Evolutionary conservation across 768 basidiomycete species (phyloP), one percentile per base, ranked within the genome.

Genomic region (Psilocybe subaeruginosa): DNA sequence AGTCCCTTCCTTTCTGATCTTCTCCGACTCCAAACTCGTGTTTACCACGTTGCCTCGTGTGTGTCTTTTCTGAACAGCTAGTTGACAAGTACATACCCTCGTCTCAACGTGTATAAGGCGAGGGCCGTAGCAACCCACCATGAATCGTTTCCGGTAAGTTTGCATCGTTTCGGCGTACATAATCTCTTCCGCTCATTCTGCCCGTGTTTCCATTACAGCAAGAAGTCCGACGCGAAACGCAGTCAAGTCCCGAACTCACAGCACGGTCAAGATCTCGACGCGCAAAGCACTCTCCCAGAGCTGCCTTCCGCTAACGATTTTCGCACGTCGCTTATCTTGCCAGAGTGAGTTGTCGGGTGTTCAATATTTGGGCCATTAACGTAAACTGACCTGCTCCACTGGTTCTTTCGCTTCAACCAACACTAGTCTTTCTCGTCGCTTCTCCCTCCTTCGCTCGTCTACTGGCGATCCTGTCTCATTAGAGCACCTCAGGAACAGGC

Each of bases 71-170:
- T 68, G 63, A 73, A 70, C 70, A 69, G 69, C 64, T 69, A 66
- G 69, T 72, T 69, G 74, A 66, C 69, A 68, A 61, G 70, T 64
- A 19, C 63, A 68, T 60, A 56, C 60, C 56, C 64, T 62, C 65
- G 59, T 67, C 66, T 58, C 80, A 88, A 85, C 90, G 88, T 91
- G 89, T 84, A 80, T 76, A 77, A 85, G 85, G 80, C 84, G 83
- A 88, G 86, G 83, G 70, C 63, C 66, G 31, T 62, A 68, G 65
- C 47, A 59, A 52, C 58, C 54, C 67, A 74, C 69, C 72, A 92
- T 93, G 91, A 78, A 90, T 81, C 89, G 89, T 69, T 90, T 93
- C 77, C 92, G 92, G 92, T 91, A 81, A 79, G 90, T 72, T 63
- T 71, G 65, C 60, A 49, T 51, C 60, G 37, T 61, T 54, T 46